Base-by-base conservation (phyloP, 164 flowering plant species). In the Brasenia schreberi region DNA sequence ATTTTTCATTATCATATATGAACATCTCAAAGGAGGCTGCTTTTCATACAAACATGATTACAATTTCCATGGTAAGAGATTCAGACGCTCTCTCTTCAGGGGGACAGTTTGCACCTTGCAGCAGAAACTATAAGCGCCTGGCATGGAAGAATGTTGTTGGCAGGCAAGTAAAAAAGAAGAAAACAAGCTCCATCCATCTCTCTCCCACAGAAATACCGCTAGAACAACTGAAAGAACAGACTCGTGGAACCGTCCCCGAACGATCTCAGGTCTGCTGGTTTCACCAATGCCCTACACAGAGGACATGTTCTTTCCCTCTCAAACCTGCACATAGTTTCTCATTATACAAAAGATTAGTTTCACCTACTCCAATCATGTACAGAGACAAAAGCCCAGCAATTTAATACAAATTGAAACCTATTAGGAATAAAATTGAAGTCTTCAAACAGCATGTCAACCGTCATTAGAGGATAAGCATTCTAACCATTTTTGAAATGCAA, bases 251-350 rank as follows among this genome's bases (percentile, higher is more conserved):
- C 98, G 74, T 90, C 98, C 10, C 92, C 88, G 66, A 81, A 93
- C 9, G 98, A 88, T 72, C 82, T 82, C 4, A 93, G 84, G 68
- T 85, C 97, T 14, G 96, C 96, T 16, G 96, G 86, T 70, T 91
- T 91, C n/a, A 94, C 97, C 86, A 94, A 74, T 39, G 99, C 96
- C 69, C 99, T 77, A 80, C 97, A 95, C 65, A 87, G 45, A 18
- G 99, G 99, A 70, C 99, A 95, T 12, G 97, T 95, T 67, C 99
- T 75, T 69, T 95, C 99, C 77, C 99, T 81, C 85, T 95, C 99
- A 77, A 91, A 95, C 99, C 97, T 94, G 90, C 10, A 49, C 12
- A 49, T 14, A 49, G 12, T 9, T 49, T 49, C 16, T 9, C 56
- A 33, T 33, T 33, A 33, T 33, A 33, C 39, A 33, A 33, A 33